Conservation (phyloP, 192 early-diverging fungal species). For the Coemansia sp. region DNA sequence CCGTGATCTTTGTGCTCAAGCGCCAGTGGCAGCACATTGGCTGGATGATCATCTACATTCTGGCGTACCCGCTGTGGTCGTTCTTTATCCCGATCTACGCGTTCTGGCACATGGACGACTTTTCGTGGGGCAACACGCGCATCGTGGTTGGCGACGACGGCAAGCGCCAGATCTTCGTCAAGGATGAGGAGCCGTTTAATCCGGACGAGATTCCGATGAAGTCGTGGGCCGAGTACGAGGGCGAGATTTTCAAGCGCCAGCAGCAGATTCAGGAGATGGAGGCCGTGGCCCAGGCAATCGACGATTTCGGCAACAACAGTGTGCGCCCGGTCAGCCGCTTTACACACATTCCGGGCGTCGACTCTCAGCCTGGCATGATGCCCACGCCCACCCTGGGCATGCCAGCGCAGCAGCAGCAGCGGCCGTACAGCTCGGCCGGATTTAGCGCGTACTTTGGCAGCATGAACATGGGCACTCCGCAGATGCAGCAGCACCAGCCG, state of each 20-base stretch:
- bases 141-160: constrained; percentile 70
- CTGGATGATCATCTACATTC: constrained; percentile 83
- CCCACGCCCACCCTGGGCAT: neutral
- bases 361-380: constrained; percentile 1
- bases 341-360: constrained; percentile 7
- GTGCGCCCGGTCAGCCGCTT: constrained; percentile 32
- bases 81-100: constrained; percentile 91
- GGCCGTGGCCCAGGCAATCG: constrained; percentile 32
- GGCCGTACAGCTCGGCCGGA: constrained; percentile 14
- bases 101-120: constrained; percentile 99
- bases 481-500: constrained; percentile 8
- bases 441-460: constrained; percentile 27
- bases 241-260: constrained; percentile 26
- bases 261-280: constrained; percentile 17
- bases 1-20: constrained; percentile 76
- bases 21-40: constrained; percentile 76
- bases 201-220: constrained; percentile 79
- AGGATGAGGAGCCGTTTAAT: constrained; percentile 79
- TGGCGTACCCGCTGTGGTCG: constrained; percentile 88
- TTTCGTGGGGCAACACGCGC: constrained; percentile 97
- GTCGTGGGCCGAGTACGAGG: constrained; percentile 85
- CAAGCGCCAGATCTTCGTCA: constrained; percentile 60
- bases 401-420: constrained; percentile 5
- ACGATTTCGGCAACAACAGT: constrained; percentile 27
- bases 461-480: constrained; percentile 5